Evolutionary conservation across 2,329 filamentous ascomycete species (phyloP).

Genomic region (Pseudogymnoascus sp.): DNA sequence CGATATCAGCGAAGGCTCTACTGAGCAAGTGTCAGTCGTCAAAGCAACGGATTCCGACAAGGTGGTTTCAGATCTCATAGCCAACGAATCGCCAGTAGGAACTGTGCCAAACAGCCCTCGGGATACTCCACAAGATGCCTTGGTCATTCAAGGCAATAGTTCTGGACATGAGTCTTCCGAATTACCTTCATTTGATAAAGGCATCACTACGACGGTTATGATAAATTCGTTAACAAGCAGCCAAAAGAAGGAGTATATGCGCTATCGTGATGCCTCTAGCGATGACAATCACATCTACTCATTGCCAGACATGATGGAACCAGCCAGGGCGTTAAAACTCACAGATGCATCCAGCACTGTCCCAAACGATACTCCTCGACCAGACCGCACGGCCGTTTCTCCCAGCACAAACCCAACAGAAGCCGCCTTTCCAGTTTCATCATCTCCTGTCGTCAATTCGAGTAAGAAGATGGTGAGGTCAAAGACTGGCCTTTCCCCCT

Average conservation of each 20-base stretch:
- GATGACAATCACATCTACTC: slow-evolving; percentile 4
- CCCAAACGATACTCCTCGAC: slow-evolving; percentile 10
- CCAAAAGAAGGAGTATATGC: slow-evolving; percentile 6
- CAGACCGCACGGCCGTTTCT: not conserved
- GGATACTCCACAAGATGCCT: not conserved
- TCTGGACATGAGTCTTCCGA: not conserved
- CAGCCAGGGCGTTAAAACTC: not conserved
- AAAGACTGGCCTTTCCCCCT: slow-evolving; percentile 1
- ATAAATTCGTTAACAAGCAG: slow-evolving; percentile 7
- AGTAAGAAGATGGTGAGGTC: not conserved
- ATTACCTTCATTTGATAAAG: not conserved
- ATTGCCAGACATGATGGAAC: slow-evolving; percentile 7
- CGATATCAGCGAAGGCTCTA: not conserved
- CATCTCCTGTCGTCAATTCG: not conserved
- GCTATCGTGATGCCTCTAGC: not conserved
- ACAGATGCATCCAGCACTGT: slow-evolving; percentile 7
- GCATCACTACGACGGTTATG: not conserved
- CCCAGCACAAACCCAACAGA: not conserved
- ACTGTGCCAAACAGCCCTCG: not conserved
- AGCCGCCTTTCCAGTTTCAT: not conserved
- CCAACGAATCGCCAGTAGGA: not conserved
- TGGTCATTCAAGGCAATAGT: not conserved
- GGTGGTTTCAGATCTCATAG: not conserved
- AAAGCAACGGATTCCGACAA: slow-evolving; percentile 3
- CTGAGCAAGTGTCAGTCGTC: not conserved